Conservation (phyloP, 2,329 filamentous ascomycete genomes). For the Basipetospora chlamydospora region DNA sequence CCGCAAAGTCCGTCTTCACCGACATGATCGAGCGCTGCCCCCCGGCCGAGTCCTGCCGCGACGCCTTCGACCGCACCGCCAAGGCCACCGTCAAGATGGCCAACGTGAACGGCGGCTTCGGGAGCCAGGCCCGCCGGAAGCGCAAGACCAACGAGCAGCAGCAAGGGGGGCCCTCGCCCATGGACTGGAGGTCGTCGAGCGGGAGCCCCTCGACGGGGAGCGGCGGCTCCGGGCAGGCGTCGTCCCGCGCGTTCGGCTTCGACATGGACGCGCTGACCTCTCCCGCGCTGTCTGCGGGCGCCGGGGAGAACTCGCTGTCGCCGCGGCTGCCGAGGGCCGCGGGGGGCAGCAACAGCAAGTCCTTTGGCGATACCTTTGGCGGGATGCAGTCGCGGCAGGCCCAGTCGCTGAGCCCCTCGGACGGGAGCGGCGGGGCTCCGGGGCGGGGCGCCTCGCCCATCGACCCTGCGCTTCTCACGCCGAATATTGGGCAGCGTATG, state of each 20-base stretch:
- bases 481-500: conserved; percentile 21
- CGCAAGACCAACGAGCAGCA: conserved; percentile 9
- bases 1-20: conserved; percentile 80
- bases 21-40: conserved; percentile 92
- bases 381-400: conserved; percentile 15
- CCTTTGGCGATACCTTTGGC: conserved; percentile 11
- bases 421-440: background rate
- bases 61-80: conserved; percentile 88
- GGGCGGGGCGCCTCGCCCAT: conserved; percentile 15
- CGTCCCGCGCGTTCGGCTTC: conserved; percentile 13
- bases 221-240: conserved; percentile 7
- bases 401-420: conserved; percentile 15
- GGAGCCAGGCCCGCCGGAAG: conserved; percentile 21
- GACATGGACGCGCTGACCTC: conserved; percentile 27
- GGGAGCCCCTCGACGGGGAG: conserved; percentile 13
- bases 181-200: conserved; percentile 17
- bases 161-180: conserved; percentile 11
- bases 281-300: conserved; percentile 21
- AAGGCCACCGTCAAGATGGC: conserved; percentile 95
- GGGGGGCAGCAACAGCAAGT: conserved; percentile 19
- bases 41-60: conserved; percentile 83
- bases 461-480: conserved; percentile 32
- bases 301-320: conserved; percentile 22
- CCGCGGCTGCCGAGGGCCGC: conserved; percentile 22
- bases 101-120: conserved; percentile 73